phyloP scores from a whole-genome alignment of 1,139 yeast genomes.

The Sugiyamaella novakii region DNA sequence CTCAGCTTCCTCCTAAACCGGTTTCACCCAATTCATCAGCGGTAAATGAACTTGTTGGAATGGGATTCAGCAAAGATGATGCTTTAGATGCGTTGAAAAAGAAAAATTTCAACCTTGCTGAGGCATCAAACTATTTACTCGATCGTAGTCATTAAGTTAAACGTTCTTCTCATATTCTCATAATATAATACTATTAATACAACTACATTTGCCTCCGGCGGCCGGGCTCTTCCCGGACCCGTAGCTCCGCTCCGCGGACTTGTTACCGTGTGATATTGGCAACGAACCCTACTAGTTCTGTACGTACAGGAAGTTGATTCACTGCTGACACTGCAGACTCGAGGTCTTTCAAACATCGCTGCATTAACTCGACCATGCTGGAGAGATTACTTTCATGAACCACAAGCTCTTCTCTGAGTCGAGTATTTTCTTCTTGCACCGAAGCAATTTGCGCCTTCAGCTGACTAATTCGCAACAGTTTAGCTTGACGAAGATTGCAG shows the following conservation, averaged over 20 bases:
- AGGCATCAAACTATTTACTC: conserved; percentile 79
- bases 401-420: conserved; percentile 20
- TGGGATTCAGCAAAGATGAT: conserved; percentile 78
- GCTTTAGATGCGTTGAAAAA: conserved; percentile 68
- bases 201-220: not conserved
- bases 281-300: conserved; percentile 18
- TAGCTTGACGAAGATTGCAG: conserved; percentile 37
- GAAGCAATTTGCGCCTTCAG: conserved; percentile 31
- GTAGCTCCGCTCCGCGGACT: not conserved
- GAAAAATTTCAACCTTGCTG: conserved; percentile 74
- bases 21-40: conserved; percentile 39
- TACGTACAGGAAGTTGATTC: conserved; percentile 23
- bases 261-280: conserved; percentile 1
- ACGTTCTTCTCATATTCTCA: not conserved
- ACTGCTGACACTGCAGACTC: conserved; percentile 23
- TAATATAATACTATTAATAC: conserved; percentile 11
- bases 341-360: conserved; percentile 19
- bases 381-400: conserved; percentile 9
- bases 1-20: conserved; percentile 25
- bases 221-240: not conserved
- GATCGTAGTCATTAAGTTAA: conserved; percentile 44
- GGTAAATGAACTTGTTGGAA: conserved; percentile 76
- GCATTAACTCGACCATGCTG: conserved; percentile 13
- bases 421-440: conserved; percentile 26
- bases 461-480: conserved; percentile 30